Evolutionary conservation across 805 yeast species (phyloP).

Genomic region (Scheffersomyces amazonensis): DNA sequence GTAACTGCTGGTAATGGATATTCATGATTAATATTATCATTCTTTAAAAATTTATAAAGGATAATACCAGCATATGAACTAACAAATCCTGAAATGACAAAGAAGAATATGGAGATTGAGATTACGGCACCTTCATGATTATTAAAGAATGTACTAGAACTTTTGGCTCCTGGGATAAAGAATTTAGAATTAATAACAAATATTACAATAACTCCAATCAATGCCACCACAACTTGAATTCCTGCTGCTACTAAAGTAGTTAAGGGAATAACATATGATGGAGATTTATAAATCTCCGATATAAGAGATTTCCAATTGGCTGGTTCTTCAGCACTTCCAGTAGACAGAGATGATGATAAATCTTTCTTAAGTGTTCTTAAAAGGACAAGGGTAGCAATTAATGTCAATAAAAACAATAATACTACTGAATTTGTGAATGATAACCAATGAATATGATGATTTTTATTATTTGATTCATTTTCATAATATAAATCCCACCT

Average conservation of each 20-base stretch:
- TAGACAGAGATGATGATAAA: conserved; percentile 7
- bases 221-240: conserved; percentile 64
- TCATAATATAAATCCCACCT: conserved; percentile 74
- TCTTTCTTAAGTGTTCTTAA: conserved; percentile 45
- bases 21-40: conserved; percentile 27
- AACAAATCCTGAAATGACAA: conserved; percentile 68
- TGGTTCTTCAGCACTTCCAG: conserved; percentile 1
- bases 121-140: conserved; percentile 66
- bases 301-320: conserved; percentile 52
- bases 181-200: conserved; percentile 39
- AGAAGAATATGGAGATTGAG: conserved; percentile 55
- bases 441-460: conserved; percentile 67
- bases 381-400: conserved; percentile 64
- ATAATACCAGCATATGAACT: conserved; percentile 73
- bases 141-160: conserved; percentile 49
- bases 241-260: conserved; percentile 70
- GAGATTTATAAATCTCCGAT: conserved; percentile 53
- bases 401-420: conserved; percentile 57
- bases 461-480: conserved; percentile 44
- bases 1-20: conserved; percentile 11
- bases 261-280: conserved; percentile 46
- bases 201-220: conserved; percentile 56
- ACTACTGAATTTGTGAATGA: conserved; percentile 71
- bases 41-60: conserved; percentile 54
- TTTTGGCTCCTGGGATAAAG: conserved; percentile 34